Evolutionary conservation across 495 filamentous ascomycete species (phyloP), one percentile per base, ranked within the genome.

Genomic region (Poronia punctata): DNA sequence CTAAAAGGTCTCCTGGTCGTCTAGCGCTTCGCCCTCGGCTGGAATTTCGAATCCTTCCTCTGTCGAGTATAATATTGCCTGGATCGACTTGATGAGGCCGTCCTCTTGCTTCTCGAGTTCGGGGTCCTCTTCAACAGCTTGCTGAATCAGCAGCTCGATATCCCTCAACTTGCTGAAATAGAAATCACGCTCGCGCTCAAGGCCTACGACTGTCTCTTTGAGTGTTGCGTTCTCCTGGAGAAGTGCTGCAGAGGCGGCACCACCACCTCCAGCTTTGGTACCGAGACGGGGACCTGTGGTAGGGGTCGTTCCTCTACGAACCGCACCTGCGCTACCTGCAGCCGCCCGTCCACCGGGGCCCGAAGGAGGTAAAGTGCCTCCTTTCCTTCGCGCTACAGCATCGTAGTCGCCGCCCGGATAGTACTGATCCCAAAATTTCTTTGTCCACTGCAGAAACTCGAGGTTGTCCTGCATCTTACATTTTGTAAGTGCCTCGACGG

Each of bases 401-500:
- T 98, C 92, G 66, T 98, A 98, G 48, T 97, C 92, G 37, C 86
- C 86, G 31, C 90, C 92, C 7, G 92, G 88, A 59, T 83, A 98
- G 74, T 96, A 88, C 57, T 95, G 89, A 58, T 98, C 93, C 92
- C 92, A 98, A 68, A 87, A 95, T 48, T 73, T 69, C 76, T 97
- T 97, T 38, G 76, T 80, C 86, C 86, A 98, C 69, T 98, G 92
- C 23, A 98, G 78, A 65, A 97, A 98, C 57, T 96, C 93, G 46
- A 98, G 87, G 70, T 98, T 98, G 61, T 98, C 92, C 68, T 98
- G 92, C 86, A 98, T 97, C 69, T 93, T 94, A 74, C 92, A 98
- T 66, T 96, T 97, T 48, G 88, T 75, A 40, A 98, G 81, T 49
- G 76, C 68, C 62, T 95, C 80, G 52, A 96, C 83, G 49, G 88